phyloP scores from a whole-genome alignment of 805 yeast species.

The Teunomyces panamensis region DNA sequence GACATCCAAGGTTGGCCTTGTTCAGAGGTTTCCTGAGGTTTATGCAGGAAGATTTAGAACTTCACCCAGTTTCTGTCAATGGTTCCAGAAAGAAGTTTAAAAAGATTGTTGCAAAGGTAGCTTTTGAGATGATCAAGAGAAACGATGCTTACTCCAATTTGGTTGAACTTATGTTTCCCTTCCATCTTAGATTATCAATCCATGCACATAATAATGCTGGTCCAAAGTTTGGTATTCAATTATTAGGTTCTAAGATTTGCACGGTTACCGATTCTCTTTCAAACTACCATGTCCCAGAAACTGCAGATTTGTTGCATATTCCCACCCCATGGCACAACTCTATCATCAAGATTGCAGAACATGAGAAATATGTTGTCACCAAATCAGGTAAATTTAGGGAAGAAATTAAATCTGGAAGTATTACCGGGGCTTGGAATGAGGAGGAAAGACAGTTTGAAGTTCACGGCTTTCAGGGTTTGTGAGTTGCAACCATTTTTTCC shows the following conservation, averaged over 20 bases:
- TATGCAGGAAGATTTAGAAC: slow-evolving; percentile 56
- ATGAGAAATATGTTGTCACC: slow-evolving; percentile 22
- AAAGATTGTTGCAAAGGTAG: slow-evolving; percentile 49
- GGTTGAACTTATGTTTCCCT: slow-evolving; percentile 58
- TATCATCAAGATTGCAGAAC: slow-evolving; percentile 42
- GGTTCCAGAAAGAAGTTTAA: slow-evolving; percentile 49
- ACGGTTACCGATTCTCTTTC: slow-evolving; percentile 46
- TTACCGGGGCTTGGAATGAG: slow-evolving; percentile 24
- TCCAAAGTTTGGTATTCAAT: slow-evolving; percentile 56
- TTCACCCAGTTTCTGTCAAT: slow-evolving; percentile 35
- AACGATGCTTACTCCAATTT: slow-evolving; percentile 65
- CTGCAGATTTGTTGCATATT: slow-evolving; percentile 55
- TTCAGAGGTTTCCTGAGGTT: slow-evolving; percentile 59
- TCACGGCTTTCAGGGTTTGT: background rate
- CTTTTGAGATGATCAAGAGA: slow-evolving; percentile 63
- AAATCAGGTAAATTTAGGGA: slow-evolving; percentile 14
- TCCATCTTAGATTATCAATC: slow-evolving; percentile 56
- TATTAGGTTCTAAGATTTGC: slow-evolving; percentile 43
- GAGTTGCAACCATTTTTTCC: background rate
- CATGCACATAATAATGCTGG: slow-evolving; percentile 61
- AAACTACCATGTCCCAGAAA: slow-evolving; percentile 35
- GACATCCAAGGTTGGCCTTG: slow-evolving; percentile 50
- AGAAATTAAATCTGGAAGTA: slow-evolving; percentile 9
- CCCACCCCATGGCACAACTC: slow-evolving; percentile 70
- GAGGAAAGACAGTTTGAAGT: slow-evolving; percentile 5